Conservation (phyloP, 495 filamentous ascomycete species). For the Neurospora sp. region DNA sequence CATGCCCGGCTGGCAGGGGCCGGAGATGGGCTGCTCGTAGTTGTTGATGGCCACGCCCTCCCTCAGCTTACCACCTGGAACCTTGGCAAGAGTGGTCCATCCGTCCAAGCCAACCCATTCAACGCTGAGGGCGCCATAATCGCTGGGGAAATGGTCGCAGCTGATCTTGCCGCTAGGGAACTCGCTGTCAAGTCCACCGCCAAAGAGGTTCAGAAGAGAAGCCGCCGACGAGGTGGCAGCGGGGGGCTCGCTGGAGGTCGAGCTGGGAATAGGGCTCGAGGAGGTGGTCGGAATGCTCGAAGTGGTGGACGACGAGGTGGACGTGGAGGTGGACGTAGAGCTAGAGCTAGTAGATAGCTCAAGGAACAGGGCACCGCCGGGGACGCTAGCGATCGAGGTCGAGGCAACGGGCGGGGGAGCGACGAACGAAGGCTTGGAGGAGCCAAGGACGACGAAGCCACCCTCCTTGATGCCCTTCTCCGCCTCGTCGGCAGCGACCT, state of each 20-base stretch:
- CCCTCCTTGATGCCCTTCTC: slow-evolving; percentile 53
- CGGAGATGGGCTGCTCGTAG: slow-evolving; percentile 54
- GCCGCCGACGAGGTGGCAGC: slow-evolving; percentile 13
- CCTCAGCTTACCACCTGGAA: slow-evolving; percentile 24
- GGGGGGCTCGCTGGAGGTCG: slow-evolving; percentile 12
- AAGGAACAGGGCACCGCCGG: slow-evolving; percentile 24
- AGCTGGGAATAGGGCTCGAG: slow-evolving; percentile 7
- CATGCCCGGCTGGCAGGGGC: slow-evolving; percentile 48
- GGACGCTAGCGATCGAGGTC: slow-evolving; percentile 12
- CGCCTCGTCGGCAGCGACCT: slow-evolving; percentile 44
- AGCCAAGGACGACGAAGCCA: slow-evolving; percentile 39
- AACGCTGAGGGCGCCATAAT: slow-evolving; percentile 70
- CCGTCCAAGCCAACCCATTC: slow-evolving; percentile 59
- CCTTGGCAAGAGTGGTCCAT: slow-evolving; percentile 69
- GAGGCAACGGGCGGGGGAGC: slow-evolving; percentile 23
- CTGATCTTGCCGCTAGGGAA: slow-evolving; percentile 71
- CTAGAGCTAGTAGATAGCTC: slow-evolving; percentile 16
- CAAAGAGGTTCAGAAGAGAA: slow-evolving; percentile 5
- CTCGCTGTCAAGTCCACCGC: slow-evolving; percentile 47
- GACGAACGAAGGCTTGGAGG: slow-evolving; percentile 33
- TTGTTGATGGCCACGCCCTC: slow-evolving; percentile 33
- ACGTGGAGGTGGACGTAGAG: slow-evolving; percentile 3
- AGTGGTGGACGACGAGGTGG: slow-evolving; percentile 8
- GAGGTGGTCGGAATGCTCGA: slow-evolving; percentile 15
- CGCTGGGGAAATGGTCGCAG: slow-evolving; percentile 67